A percentile compares a stretch with the other conserved stretches of the same genome.
These are phyloP conservation scores for Bruguiera hainesii DNA, from an alignment of 441 rosid genomes.

Conservation along the genomic window DNA sequence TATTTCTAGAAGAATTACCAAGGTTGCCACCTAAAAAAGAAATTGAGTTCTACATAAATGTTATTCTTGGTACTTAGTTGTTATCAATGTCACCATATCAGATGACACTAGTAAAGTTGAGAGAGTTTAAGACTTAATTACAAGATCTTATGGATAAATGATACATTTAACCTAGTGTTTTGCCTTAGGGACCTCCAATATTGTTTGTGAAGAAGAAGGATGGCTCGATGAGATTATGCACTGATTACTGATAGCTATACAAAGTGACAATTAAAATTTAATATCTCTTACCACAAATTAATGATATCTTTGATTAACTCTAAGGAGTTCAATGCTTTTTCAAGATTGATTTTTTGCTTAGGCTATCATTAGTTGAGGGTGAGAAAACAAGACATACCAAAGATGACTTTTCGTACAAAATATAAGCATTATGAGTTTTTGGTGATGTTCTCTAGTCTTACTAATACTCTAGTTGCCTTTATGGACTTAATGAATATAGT, in stretches of 20 bases:
- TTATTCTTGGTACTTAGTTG: neutral
- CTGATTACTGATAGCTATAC: neutral
- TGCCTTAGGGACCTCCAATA: rapidly evolving
- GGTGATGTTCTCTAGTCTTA: no score
- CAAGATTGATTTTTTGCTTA: neutral
- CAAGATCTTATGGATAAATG: neutral
- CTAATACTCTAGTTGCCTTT: no score
- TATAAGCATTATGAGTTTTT: neutral
- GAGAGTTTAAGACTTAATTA: neutral
- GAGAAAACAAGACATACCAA: no score
- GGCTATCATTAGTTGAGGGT: no score
- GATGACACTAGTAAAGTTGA: neutral
- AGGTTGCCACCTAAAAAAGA: no score
- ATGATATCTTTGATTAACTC: neutral
- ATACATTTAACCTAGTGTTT: neutral
- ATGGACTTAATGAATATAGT: no score
- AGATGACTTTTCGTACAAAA: no score
- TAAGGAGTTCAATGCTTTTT: neutral
- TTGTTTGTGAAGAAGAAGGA: neutral
- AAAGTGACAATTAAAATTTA: neutral
- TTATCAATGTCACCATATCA: rapidly evolving
- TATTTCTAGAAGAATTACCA: neutral
- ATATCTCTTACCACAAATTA: neutral
- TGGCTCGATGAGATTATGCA: neutral
- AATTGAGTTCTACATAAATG: neutral